phyloP scores from a whole-genome alignment of 1,284 basidiomycete species.

The Ganoderma leucocontextum region DNA sequence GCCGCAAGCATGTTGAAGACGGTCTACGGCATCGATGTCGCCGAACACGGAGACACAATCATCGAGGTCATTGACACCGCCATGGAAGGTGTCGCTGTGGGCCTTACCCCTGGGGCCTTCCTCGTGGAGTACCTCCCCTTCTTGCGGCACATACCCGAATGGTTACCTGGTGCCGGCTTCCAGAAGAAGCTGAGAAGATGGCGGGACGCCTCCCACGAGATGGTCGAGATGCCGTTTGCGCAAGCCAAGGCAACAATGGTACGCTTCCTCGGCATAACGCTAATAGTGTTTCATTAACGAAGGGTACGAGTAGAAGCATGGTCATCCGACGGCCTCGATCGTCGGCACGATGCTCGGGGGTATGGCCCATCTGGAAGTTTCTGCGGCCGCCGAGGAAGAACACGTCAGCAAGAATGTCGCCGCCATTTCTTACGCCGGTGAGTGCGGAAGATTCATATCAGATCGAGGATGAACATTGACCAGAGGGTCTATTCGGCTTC shows the following conservation, averaged over 20 bases:
- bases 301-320: constrained; percentile 15
- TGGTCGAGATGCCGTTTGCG: constrained; percentile 31
- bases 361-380: constrained; percentile 11
- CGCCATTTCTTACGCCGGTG: constrained; percentile 35
- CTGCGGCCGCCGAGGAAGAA: constrained; percentile 20
- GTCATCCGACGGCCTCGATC: constrained; percentile 19
- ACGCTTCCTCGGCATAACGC: constrained; percentile 6
- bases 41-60: constrained; percentile 29
- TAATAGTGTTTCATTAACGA: not conserved
- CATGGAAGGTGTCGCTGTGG: constrained; percentile 29
- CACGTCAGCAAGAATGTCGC: constrained; percentile 31
- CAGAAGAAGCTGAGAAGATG: constrained; percentile 38
- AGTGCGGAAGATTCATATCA: not conserved
- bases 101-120: constrained; percentile 35
- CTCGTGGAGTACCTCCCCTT: constrained; percentile 38
- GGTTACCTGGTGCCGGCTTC: constrained; percentile 41
- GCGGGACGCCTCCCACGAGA: constrained; percentile 27
- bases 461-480: not conserved
- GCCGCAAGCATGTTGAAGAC: constrained; percentile 28
- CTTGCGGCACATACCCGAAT: constrained; percentile 36
- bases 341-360: constrained; percentile 21
- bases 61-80: constrained; percentile 24
- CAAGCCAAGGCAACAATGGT: constrained; percentile 30
- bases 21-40: constrained; percentile 34
- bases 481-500: not conserved